Evolutionary conservation across 2,329 filamentous ascomycete species (phyloP).

Genomic region (Ceratocystis cubensis): DNA sequence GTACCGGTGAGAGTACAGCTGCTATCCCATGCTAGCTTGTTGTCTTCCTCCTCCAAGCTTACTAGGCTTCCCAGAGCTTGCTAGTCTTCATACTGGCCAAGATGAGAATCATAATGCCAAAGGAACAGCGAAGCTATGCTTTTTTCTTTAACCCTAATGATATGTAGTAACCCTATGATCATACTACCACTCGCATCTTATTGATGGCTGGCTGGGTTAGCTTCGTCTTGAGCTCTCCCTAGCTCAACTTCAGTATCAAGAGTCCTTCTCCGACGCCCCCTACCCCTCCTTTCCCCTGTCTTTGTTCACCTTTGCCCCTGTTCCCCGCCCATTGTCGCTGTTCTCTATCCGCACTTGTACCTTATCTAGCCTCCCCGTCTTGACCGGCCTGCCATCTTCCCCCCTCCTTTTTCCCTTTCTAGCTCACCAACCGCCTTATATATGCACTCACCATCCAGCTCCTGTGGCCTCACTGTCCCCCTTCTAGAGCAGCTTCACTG

Average conservation of each 20-base stretch:
- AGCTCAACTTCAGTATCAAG: background rate
- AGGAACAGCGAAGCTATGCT: slow-evolving; percentile 1
- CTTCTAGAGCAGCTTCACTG: background rate
- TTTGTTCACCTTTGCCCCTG: background rate
- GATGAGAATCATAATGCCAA: background rate
- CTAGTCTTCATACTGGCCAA: background rate
- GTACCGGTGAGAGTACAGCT: background rate
- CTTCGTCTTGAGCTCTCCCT: background rate
- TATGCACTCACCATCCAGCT: background rate
- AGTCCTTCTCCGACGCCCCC: background rate
- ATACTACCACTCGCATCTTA: background rate
- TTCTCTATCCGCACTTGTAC: background rate
- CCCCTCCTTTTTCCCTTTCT: background rate
- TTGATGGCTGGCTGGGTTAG: background rate
- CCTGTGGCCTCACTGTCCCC: background rate
- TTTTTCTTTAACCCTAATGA: no score
- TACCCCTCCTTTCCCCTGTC: background rate
- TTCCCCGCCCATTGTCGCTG: background rate
- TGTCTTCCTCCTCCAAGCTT: no score
- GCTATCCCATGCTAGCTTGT: no score
- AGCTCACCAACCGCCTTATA: background rate
- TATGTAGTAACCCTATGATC: background rate
- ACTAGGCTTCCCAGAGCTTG: no score
- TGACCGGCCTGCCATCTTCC: background rate
- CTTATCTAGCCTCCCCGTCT: background rate